Percentiles rank a stretch among this genome's conserved stretches.
phyloP scores from a whole-genome alignment of 169 alveolate genomes.

The Plasmodium gaboni region DNA sequence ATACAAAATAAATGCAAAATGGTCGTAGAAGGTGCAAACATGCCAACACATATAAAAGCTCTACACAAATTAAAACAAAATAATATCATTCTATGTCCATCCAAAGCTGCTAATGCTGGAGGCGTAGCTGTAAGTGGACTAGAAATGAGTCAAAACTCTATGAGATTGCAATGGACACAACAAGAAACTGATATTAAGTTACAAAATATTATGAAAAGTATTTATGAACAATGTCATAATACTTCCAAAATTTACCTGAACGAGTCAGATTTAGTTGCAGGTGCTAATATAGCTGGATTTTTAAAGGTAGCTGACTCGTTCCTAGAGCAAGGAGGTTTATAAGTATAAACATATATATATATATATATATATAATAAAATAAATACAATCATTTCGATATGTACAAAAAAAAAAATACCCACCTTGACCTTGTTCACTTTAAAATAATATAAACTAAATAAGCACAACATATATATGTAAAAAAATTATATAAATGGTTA shows the following conservation, averaged over 20 bases:
- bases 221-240: constrained; percentile 81
- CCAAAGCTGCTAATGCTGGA: constrained; percentile 93
- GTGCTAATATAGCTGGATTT: constrained; percentile 92
- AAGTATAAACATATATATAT: not conserved
- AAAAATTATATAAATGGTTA: no score
- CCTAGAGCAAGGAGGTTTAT: constrained; percentile 85
- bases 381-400: no score
- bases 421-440: no score
- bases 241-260: constrained; percentile 80
- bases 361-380: no score
- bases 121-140: constrained; percentile 92
- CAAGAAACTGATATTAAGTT: constrained; percentile 86
- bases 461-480: no score
- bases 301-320: constrained; percentile 89
- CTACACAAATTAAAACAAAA: constrained; percentile 77
- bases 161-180: constrained; percentile 85
- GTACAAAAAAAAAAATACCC: no score
- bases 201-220: constrained; percentile 82
- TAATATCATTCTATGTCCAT: constrained; percentile 87
- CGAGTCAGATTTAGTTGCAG: constrained; percentile 86
- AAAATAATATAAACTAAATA: no score
- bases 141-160: constrained; percentile 91
- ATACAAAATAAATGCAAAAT: constrained; percentile 78
- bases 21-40: constrained; percentile 90
- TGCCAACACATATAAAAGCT: constrained; percentile 91